A percentile compares a stretch with the other conserved stretches of the same genome.
phyloP scores from a whole-genome alignment of 441 rosid species.

The Erodium chrysanthum region DNA sequence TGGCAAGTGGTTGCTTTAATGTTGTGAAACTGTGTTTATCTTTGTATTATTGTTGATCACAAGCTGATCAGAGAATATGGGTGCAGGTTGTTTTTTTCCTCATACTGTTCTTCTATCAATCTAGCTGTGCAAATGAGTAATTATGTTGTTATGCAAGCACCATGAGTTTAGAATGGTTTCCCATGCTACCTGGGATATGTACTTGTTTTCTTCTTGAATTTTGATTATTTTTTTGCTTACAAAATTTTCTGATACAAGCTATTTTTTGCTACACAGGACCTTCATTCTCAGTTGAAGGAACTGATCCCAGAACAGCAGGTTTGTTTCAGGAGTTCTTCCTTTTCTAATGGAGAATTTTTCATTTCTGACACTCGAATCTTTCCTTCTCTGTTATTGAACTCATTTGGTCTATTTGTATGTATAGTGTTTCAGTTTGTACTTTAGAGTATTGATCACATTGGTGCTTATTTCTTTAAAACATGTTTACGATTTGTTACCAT shows the following conservation, averaged over 20 bases:
- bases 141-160: not conserved
- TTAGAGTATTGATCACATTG: not conserved
- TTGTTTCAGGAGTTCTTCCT: constrained; percentile 11
- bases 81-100: not conserved
- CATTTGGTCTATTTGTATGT: not conserved
- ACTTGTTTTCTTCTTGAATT: not conserved
- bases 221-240: not conserved
- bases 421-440: not conserved
- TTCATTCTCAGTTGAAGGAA: constrained; percentile 78
- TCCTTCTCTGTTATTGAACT: not conserved
- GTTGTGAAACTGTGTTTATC: not conserved
- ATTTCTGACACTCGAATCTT: not conserved
- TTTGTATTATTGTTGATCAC: not conserved
- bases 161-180: not conserved
- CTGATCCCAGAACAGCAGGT: constrained; percentile 93
- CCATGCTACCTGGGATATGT: not conserved
- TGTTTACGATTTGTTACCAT: not conserved
- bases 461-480: not conserved
- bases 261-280: constrained; percentile 43
- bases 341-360: not conserved
- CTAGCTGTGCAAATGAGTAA: not conserved
- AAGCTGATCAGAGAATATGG: not conserved
- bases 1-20: not conserved
- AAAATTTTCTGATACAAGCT: not conserved
- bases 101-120: not conserved